Conservation (phyloP, 2,329 filamentous ascomycete species). For the Colletotrichum horii region DNA sequence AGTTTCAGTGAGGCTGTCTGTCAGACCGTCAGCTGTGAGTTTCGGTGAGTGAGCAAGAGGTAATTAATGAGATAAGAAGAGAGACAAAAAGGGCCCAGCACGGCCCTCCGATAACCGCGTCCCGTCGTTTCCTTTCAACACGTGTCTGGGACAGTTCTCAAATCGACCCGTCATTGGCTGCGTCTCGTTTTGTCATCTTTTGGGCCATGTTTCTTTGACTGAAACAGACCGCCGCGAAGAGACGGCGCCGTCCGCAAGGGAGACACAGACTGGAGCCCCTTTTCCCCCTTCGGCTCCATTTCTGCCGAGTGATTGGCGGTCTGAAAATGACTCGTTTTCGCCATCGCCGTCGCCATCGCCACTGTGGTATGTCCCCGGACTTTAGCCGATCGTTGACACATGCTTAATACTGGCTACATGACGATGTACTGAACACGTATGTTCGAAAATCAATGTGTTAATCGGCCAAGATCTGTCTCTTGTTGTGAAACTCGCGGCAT, state of each 20-base stretch:
- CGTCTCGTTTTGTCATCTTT: neutral
- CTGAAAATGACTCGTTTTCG: neutral
- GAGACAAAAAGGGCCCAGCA: neutral
- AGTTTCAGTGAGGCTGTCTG: neutral
- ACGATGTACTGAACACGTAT: neutral
- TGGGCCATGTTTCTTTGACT: neutral
- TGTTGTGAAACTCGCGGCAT: accelerated
- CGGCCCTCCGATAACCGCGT: neutral
- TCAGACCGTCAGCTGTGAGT: neutral
- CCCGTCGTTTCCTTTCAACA: neutral
- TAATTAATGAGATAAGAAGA: neutral
- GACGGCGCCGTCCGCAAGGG: neutral
- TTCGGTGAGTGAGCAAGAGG: neutral
- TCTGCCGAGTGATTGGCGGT: neutral
- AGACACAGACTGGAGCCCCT: neutral
- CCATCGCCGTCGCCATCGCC: neutral
- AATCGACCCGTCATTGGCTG: neutral
- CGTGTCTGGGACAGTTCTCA: neutral
- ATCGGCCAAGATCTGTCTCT: accelerated
- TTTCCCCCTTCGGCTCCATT: neutral
- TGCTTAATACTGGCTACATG: neutral
- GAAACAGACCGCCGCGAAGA: neutral
- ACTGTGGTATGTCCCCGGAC: neutral
- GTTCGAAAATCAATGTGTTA: neutral
- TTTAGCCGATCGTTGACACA: neutral